These are phyloP conservation scores for Apocynum venetum DNA, from an alignment of 257 asterid species.

Conservation along the genomic window DNA sequence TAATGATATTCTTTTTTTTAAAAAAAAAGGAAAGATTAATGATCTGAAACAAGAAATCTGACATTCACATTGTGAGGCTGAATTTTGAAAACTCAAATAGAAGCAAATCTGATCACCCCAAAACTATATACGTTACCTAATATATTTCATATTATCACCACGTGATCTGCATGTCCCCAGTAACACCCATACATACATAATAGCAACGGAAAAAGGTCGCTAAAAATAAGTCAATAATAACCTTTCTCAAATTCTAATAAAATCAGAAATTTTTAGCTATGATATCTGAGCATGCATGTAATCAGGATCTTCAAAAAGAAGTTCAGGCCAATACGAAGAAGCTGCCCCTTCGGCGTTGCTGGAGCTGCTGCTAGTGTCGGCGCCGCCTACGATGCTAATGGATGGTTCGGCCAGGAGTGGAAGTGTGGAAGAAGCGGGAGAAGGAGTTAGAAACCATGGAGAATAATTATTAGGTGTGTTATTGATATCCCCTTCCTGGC, in stretches of 20 bases:
- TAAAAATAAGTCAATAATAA: neutral
- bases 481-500: slow-evolving; percentile 13
- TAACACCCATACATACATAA: neutral
- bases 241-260: neutral
- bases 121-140: slow-evolving; percentile 11
- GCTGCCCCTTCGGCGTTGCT: slow-evolving; percentile 18
- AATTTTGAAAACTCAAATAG: neutral
- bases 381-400: slow-evolving; percentile 15
- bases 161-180: neutral
- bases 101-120: slow-evolving; percentile 9
- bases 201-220: neutral
- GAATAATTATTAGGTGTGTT: slow-evolving; percentile 22
- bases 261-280: neutral
- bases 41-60: neutral
- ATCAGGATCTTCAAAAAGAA: slow-evolving; percentile 24
- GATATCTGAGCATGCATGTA: slow-evolving; percentile 27
- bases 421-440: slow-evolving; percentile 31
- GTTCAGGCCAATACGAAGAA: slow-evolving; percentile 31
- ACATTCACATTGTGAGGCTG: neutral
- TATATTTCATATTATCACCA: neutral
- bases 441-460: slow-evolving; percentile 24
- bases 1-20: too few relatives aligned
- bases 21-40: too few relatives aligned
- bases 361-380: slow-evolving; percentile 23
- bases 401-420: slow-evolving; percentile 29